Evolutionary conservation across 768 basidiomycete genomes (phyloP).

Genomic region (Agaricus bisporus): DNA sequence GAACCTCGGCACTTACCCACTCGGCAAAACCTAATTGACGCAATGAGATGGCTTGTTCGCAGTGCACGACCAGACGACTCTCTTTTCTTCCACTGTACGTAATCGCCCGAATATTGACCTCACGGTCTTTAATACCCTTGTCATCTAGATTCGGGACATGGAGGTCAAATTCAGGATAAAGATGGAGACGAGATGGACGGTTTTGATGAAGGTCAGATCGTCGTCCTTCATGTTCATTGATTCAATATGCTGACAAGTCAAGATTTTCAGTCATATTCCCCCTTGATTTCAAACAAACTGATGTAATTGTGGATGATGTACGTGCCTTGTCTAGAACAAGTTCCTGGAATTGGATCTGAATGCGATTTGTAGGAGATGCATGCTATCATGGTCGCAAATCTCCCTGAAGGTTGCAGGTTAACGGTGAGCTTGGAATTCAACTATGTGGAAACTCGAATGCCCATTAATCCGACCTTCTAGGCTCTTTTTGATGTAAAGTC

Average conservation of each 20-base stretch:
- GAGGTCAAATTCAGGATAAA: conserved; percentile 79
- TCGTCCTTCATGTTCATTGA: neutral
- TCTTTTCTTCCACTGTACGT: conserved; percentile 69
- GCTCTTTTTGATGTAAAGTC: conserved; percentile 45
- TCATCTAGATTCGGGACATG: conserved; percentile 79
- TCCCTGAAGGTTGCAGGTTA: conserved; percentile 44
- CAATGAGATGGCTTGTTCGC: conserved; percentile 57
- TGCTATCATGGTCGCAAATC: conserved; percentile 38
- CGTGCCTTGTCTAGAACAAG: conserved; percentile 13
- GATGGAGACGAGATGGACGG: conserved; percentile 81
- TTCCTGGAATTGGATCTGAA: neutral
- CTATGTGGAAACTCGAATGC: neutral
- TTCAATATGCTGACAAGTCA: neutral
- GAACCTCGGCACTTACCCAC: conserved; percentile 40
- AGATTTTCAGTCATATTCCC: conserved; percentile 70
- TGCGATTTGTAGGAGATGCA: conserved; percentile 35
- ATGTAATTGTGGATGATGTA: conserved; percentile 73
- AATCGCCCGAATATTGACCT: neutral
- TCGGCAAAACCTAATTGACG: conserved; percentile 38
- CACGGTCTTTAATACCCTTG: neutral
- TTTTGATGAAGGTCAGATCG: conserved; percentile 58
- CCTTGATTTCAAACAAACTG: conserved; percentile 69
- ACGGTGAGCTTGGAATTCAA: conserved; percentile 30
- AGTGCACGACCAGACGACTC: conserved; percentile 67
- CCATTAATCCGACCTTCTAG: conserved; percentile 19